Percentiles rank a stretch among this genome's conserved stretches.
Evolutionary conservation across 2,329 filamentous ascomycete genomes (phyloP).

Genomic region (Fusarium siculi): DNA sequence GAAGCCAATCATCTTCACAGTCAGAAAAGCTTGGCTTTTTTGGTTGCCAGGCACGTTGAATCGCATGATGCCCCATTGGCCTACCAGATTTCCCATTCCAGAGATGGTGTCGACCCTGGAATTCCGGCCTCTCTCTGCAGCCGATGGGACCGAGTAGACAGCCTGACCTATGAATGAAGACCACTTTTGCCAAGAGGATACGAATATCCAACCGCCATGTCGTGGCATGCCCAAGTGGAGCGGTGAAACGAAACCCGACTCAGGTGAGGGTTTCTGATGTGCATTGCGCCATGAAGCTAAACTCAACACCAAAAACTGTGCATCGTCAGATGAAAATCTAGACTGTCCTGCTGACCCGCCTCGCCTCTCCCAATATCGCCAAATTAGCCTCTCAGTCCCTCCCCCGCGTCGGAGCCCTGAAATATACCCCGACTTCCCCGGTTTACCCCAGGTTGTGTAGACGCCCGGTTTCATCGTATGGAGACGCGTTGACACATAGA

Average conservation of each 20-base stretch:
- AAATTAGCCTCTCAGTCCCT: not conserved
- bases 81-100: not conserved
- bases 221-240: not conserved
- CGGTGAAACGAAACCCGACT: not conserved
- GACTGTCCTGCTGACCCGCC: constrained; percentile 14
- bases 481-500: constrained; percentile 21
- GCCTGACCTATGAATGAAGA: not conserved
- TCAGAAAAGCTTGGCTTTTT: not conserved
- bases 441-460: constrained; percentile 28
- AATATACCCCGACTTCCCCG: constrained; percentile 24
- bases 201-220: not conserved
- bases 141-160: not conserved
- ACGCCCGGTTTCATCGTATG: not conserved
- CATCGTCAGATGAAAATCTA: constrained; percentile 9
- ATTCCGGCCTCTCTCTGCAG: not conserved
- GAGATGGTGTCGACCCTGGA: not conserved
- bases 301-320: constrained; percentile 1
- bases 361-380: constrained; percentile 11
- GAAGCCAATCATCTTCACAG: not conserved
- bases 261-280: not conserved
- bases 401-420: not conserved
- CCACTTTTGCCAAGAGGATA: not conserved
- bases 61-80: not conserved
- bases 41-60: not conserved
- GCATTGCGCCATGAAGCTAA: not conserved